These are phyloP conservation scores for Jacaranda copaia DNA, from an alignment of 257 asterid species.

Conservation along the genomic window DNA sequence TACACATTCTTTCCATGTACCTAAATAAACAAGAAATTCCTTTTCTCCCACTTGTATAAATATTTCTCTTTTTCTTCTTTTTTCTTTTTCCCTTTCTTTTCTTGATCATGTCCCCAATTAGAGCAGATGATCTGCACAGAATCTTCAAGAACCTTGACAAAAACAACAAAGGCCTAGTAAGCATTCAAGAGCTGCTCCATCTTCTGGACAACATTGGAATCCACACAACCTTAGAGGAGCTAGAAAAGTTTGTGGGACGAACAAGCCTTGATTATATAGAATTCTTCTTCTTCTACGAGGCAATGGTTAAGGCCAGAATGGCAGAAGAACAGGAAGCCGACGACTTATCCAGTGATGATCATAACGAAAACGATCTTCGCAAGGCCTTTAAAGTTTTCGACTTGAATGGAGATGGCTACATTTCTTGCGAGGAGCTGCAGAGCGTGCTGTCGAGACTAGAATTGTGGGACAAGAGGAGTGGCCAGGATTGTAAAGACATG, in stretches of 20 bases:
- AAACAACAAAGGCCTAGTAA: constrained; percentile 51
- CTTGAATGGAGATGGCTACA: constrained; percentile 64
- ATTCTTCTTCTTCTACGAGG: constrained; percentile 66
- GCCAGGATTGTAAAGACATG: constrained; percentile 61
- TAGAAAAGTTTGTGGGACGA: constrained; percentile 55
- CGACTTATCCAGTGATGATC: background rate
- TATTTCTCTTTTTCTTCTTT: background rate
- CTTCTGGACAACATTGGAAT: constrained; percentile 51
- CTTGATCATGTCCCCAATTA: constrained; percentile 44
- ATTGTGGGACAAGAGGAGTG: constrained; percentile 42
- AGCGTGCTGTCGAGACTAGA: constrained; percentile 59
- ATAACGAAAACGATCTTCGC: constrained; percentile 46
- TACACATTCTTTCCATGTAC: background rate
- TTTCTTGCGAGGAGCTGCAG: constrained; percentile 62
- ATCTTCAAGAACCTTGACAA: constrained; percentile 67
- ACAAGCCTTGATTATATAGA: constrained; percentile 50
- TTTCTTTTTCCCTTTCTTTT: background rate
- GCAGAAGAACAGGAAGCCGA: constrained; percentile 11
- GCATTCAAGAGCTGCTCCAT: constrained; percentile 53
- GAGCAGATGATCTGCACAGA: constrained; percentile 54
- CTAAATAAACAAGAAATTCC: background rate
- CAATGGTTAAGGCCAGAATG: constrained; percentile 38
- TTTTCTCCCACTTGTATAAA: background rate
- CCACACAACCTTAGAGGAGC: constrained; percentile 55
- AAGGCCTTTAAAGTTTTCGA: constrained; percentile 70